phyloP scores from a whole-genome alignment of 2,329 filamentous ascomycete species.

The Aureobasidium sp. region DNA sequence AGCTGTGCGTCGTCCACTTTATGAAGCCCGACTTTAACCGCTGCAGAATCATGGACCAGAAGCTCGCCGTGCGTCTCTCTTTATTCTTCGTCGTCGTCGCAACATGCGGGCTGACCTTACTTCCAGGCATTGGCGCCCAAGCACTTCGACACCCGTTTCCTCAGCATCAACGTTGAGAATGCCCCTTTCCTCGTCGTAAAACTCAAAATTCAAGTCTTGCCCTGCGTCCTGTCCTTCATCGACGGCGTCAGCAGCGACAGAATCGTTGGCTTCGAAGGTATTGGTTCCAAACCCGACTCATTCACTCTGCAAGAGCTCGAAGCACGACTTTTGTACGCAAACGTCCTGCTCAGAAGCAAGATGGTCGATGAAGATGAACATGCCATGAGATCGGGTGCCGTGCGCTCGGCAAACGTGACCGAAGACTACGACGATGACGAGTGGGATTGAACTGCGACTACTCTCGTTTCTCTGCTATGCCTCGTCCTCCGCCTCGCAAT shows the following conservation, averaged over 20 bases:
- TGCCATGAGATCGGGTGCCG: slow-evolving; percentile 23
- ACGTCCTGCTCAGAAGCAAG: slow-evolving; percentile 46
- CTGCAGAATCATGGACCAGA: slow-evolving; percentile 54
- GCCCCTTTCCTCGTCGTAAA: slow-evolving; percentile 52
- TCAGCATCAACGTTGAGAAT: slow-evolving; percentile 52
- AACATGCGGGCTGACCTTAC: not conserved
- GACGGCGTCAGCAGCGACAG: slow-evolving; percentile 48
- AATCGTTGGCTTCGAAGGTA: slow-evolving; percentile 51
- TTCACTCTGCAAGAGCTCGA: slow-evolving; percentile 50
- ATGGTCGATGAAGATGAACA: slow-evolving; percentile 38
- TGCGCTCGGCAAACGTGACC: not conserved
- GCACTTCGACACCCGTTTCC: slow-evolving; percentile 51
- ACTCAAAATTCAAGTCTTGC: slow-evolving; percentile 49
- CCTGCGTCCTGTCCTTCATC: slow-evolving; percentile 50
- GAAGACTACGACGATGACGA: slow-evolving; percentile 40
- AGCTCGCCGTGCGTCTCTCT: slow-evolving; percentile 36
- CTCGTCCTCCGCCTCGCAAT: not conserved
- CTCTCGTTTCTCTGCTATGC: not conserved
- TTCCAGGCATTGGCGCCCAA: slow-evolving; percentile 40
- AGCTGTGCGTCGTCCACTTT: slow-evolving; percentile 54
- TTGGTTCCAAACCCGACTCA: slow-evolving; percentile 45
- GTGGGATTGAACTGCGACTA: slow-evolving; percentile 35
- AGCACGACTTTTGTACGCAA: slow-evolving; percentile 41
- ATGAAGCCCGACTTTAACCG: slow-evolving; percentile 56
- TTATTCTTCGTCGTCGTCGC: too few species aligned